Conservation (phyloP, 306 rosid species). For the Quercus bicolor region DNA sequence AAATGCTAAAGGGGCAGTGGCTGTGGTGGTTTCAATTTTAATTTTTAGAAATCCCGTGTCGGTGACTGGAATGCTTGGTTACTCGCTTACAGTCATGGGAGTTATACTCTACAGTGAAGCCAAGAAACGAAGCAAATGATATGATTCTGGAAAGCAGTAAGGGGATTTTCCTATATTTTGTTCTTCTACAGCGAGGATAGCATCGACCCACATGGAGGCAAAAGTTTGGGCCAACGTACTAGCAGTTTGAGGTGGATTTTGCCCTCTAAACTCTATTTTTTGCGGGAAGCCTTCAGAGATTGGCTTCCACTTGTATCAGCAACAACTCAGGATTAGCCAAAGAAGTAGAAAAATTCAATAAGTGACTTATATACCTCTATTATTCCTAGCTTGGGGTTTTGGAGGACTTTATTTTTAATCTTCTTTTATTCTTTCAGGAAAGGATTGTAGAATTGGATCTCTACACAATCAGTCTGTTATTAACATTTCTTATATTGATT, state of each 20-base stretch:
- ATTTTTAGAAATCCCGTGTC: slow-evolving; percentile 96
- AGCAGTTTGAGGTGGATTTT: slow-evolving; percentile 35
- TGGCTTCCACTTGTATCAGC: slow-evolving; percentile 59
- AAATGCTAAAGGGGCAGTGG: slow-evolving; percentile 99
- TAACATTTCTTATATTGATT: slow-evolving; percentile 56
- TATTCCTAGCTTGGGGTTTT: slow-evolving; percentile 44
- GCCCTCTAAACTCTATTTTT: slow-evolving; percentile 31
- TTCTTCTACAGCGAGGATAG: slow-evolving; percentile 24
- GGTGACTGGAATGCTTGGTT: slow-evolving; percentile 97
- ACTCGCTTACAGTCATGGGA: slow-evolving; percentile 84
- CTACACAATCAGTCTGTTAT: slow-evolving; percentile 35
- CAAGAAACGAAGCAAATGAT: slow-evolving; percentile 95
- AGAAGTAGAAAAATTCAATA: slow-evolving; percentile 53
- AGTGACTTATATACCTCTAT: slow-evolving; percentile 40
- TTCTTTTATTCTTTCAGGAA: slow-evolving; percentile 52
- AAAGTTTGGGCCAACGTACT: slow-evolving; percentile 28
- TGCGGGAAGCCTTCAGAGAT: slow-evolving; percentile 38
- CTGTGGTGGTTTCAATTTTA: slow-evolving; percentile 92
- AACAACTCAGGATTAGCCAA: slow-evolving; percentile 53
- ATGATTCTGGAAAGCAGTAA: slow-evolving; percentile 23
- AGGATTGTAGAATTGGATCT: slow-evolving; percentile 52
- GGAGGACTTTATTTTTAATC: slow-evolving; percentile 37
- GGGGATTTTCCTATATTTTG: slow-evolving; percentile 32
- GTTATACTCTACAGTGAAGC: slow-evolving; percentile 95
- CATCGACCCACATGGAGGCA: slow-evolving; percentile 37